Percentiles rank a stretch among this genome's conserved stretches.
Conservation (phyloP, 495 filamentous ascomycete species). For the Talaromyces borbonicus region DNA sequence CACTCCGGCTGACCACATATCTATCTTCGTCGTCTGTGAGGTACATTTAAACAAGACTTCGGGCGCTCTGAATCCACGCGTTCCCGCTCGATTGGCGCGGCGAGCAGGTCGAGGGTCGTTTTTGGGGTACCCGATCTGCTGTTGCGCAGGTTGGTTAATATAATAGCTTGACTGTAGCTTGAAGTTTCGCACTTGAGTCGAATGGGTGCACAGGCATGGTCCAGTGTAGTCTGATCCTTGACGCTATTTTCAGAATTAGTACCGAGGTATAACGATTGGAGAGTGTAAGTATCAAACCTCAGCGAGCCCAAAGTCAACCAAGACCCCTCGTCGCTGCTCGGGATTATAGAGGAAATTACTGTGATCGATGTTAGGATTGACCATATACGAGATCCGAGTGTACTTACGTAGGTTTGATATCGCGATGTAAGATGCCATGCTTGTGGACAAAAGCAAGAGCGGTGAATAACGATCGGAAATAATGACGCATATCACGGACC, state of each 20-base stretch:
- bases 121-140: conserved; percentile 66
- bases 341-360: conserved; percentile 94
- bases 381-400: neutral
- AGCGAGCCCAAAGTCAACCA: conserved; percentile 94
- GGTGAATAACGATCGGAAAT: conserved; percentile 79
- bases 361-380: neutral
- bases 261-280: neutral
- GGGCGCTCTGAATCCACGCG: conserved; percentile 87
- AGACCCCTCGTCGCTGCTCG: conserved; percentile 66
- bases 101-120: conserved; percentile 79
- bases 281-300: conserved; percentile 37
- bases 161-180: conserved; percentile 33
- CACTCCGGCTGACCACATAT: conserved; percentile 94
- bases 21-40: conserved; percentile 88
- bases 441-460: conserved; percentile 76
- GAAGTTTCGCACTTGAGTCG: conserved; percentile 27
- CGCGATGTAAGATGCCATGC: conserved; percentile 79
- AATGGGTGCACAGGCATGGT: conserved; percentile 31
- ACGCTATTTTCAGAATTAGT: conserved; percentile 16
- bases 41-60: conserved; percentile 98
- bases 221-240: conserved; percentile 34
- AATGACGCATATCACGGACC: conserved; percentile 72
- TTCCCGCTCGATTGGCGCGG: conserved; percentile 92
- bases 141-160: conserved; percentile 28
- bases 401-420: conserved; percentile 89